These are phyloP conservation scores for Vaccinium darrowii DNA, from an alignment of 148 eudicot species.

Conservation along the genomic window DNA sequence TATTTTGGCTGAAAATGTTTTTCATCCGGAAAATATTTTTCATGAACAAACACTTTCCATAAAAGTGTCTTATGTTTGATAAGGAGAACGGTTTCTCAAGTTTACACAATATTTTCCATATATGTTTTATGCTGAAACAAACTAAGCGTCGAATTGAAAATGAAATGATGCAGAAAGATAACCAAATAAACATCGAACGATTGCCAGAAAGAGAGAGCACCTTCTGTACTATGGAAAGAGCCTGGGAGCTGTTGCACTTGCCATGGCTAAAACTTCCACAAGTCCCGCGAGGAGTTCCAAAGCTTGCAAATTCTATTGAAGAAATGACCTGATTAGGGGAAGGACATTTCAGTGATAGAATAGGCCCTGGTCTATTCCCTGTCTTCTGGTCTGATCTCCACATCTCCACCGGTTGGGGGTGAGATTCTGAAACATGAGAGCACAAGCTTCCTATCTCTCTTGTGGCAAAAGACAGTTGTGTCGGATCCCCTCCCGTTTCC, in stretches of 20 bases:
- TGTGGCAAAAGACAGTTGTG: slow-evolving; percentile 59
- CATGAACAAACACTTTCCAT: background rate
- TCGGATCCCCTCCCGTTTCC: slow-evolving; percentile 89
- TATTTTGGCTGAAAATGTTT: background rate
- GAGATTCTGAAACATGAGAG: slow-evolving; percentile 71
- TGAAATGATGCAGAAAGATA: background rate
- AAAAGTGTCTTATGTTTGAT: background rate
- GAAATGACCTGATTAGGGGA: slow-evolving; percentile 67
- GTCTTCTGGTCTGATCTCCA: slow-evolving; percentile 47
- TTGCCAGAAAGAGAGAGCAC: slow-evolving; percentile 24
- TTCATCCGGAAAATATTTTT: background rate
- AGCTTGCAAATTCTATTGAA: slow-evolving; percentile 86
- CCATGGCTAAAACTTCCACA: slow-evolving; percentile 87
- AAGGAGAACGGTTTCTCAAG: background rate
- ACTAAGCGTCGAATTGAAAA: background rate
- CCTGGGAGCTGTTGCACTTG: slow-evolving; percentile 55
- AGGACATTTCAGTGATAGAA: slow-evolving; percentile 64
- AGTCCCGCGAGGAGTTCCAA: slow-evolving; percentile 77
- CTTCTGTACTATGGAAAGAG: slow-evolving; percentile 62
- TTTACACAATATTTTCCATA: background rate
- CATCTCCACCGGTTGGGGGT: slow-evolving; percentile 69
- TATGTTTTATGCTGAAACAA: background rate
- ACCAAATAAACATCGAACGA: background rate
- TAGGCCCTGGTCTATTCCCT: slow-evolving; percentile 42
- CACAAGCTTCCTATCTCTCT: slow-evolving; percentile 65